Evolutionary conservation across 257 asterid genomes (phyloP).

Genomic region (Gynochthodes officinalis): DNA sequence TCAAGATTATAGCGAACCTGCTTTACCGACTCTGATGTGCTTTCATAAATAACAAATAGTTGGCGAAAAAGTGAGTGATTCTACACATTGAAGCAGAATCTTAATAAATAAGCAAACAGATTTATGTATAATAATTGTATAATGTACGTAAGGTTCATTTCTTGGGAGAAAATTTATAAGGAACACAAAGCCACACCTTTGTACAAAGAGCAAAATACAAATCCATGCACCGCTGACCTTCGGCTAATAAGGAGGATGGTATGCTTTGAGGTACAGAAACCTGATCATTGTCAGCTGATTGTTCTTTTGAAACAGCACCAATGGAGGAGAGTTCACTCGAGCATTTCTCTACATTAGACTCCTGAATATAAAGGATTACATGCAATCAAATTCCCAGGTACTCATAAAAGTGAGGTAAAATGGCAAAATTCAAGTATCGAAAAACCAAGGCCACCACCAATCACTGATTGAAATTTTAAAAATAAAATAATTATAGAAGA

Average conservation of each 20-base stretch:
- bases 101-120: not conserved
- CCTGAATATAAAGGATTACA: conserved; percentile 39
- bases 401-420: not conserved
- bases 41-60: conserved; percentile 63
- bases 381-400: not conserved
- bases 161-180: conserved; percentile 14
- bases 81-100: conserved; percentile 44
- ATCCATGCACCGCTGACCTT: conserved; percentile 82
- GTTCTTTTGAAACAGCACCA: conserved; percentile 35
- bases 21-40: conserved; percentile 59
- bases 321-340: conserved; percentile 41
- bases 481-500: not conserved
- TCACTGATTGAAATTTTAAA: not conserved
- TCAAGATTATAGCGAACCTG: conserved; percentile 52
- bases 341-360: conserved; percentile 35
- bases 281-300: conserved; percentile 41
- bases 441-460: not conserved
- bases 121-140: not conserved
- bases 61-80: conserved; percentile 81
- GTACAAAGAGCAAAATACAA: conserved; percentile 95
- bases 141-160: not conserved
- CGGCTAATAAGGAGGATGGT: conserved; percentile 51
- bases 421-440: not conserved
- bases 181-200: conserved; percentile 48
- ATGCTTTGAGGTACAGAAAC: conserved; percentile 51